Conservation (phyloP, 352 stramenopile genomes). For the Saprolegnia diclina region DNA sequence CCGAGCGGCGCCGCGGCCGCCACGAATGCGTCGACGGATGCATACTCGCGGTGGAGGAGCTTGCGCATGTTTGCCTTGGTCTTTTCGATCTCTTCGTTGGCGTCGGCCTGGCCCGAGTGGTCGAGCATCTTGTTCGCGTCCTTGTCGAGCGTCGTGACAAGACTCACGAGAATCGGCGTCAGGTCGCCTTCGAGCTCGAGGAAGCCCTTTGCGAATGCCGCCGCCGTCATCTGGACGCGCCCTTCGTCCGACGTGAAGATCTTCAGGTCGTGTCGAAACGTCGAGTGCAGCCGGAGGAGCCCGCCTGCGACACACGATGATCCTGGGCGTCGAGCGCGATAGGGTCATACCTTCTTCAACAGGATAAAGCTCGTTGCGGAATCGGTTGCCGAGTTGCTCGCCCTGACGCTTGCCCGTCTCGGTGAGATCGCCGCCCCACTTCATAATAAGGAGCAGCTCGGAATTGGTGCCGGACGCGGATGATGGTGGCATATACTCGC, state of each 20-base stretch:
- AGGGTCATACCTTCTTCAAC: conserved; percentile 54
- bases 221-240: conserved; percentile 98
- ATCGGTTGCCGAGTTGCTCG: conserved; percentile 90
- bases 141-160: conserved; percentile 84
- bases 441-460: conserved; percentile 98
- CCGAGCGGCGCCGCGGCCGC: conserved; percentile 60
- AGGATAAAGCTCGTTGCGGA: conserved; percentile 87
- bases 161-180: conserved; percentile 97
- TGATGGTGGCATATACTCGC: conserved; percentile 39
- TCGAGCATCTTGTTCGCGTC: conserved; percentile 97
- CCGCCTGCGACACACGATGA: conserved; percentile 50
- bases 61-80: conserved; percentile 87
- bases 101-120: conserved; percentile 95
- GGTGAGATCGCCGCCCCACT: conserved; percentile 99
- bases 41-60: conserved; percentile 83
- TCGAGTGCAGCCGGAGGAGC: conserved; percentile 97
- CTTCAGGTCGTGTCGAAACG: conserved; percentile 99
- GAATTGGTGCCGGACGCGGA: conserved; percentile 25
- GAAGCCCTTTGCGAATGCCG: conserved; percentile 99
- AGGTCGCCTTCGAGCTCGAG: conserved; percentile 98
- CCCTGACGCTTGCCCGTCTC: conserved; percentile 96
- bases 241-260: conserved; percentile 99
- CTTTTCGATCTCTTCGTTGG: conserved; percentile 86
- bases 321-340: neutral
- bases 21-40: conserved; percentile 56